Percentiles rank a stretch among this genome's conserved stretches.
phyloP scores from a whole-genome alignment of 352 stramenopile species.

The Globisporangium mamillatum region DNA sequence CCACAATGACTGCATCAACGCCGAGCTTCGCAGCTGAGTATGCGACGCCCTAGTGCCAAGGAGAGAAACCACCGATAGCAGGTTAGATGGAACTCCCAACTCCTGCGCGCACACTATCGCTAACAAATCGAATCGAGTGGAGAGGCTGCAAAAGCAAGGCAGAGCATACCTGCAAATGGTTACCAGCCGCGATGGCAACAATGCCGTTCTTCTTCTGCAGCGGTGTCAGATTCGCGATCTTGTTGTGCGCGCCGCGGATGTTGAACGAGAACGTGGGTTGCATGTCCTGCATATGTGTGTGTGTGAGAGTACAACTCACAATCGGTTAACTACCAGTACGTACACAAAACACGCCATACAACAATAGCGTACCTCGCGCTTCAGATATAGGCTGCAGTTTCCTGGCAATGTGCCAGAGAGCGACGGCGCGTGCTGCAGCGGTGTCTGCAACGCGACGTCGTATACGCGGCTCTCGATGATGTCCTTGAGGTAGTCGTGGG shows the following conservation, averaged over 20 bases:
- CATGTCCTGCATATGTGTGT: slow-evolving; percentile 75
- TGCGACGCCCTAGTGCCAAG: slow-evolving; percentile 80
- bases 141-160: neutral
- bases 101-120: neutral
- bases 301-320: neutral
- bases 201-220: slow-evolving; percentile 79
- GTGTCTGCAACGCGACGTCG: slow-evolving; percentile 76
- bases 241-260: slow-evolving; percentile 98
- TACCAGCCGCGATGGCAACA: slow-evolving; percentile 86
- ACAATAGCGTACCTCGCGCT: slow-evolving; percentile 83
- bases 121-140: neutral
- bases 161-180: slow-evolving; percentile 91
- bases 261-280: slow-evolving; percentile 99
- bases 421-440: slow-evolving; percentile 53
- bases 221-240: slow-evolving; percentile 93
- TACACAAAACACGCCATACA: neutral
- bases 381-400: slow-evolving; percentile 81
- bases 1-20: slow-evolving; percentile 95
- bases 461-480: slow-evolving; percentile 84
- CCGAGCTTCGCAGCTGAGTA: slow-evolving; percentile 92
- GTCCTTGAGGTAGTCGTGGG: slow-evolving; percentile 75
- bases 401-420: slow-evolving; percentile 52
- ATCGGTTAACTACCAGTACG: neutral
- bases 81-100: neutral
- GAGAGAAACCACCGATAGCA: neutral